Conservation (phyloP, 2,329 filamentous ascomycete species). For the Dactylellina sp. region DNA sequence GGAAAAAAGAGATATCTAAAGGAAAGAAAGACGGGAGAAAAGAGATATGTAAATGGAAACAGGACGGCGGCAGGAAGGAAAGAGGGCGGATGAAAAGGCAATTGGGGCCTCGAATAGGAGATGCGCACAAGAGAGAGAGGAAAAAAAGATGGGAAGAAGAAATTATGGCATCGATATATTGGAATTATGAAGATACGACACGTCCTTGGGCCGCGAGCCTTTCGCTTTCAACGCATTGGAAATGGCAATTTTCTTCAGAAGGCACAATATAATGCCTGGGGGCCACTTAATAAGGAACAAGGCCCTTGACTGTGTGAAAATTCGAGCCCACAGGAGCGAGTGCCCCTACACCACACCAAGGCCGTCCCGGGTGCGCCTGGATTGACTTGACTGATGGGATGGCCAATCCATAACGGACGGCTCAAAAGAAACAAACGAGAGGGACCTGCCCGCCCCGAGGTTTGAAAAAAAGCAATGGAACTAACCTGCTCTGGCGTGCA, state of each 20-base stretch:
- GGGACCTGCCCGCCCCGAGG: slow-evolving; percentile 43
- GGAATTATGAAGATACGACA: slow-evolving; percentile 42
- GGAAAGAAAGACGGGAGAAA: slow-evolving; percentile 25
- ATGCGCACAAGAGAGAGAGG: slow-evolving; percentile 26
- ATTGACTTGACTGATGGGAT: slow-evolving; percentile 50
- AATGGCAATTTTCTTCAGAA: slow-evolving; percentile 32
- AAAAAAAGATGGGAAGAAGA: slow-evolving; percentile 46
- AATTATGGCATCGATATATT: slow-evolving; percentile 54
- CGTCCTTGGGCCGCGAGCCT: slow-evolving; percentile 33
- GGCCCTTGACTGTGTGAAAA: slow-evolving; percentile 11
- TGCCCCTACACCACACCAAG: slow-evolving; percentile 41
- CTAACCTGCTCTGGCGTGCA: slow-evolving; percentile 56
- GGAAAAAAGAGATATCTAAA: slow-evolving; percentile 24
- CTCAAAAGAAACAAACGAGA: slow-evolving; percentile 55
- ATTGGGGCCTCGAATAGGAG: slow-evolving; percentile 15
- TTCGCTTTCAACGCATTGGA: slow-evolving; percentile 44
- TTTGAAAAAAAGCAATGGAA: slow-evolving; percentile 50
- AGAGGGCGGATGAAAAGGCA: slow-evolving; percentile 27
- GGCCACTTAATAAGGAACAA: slow-evolving; percentile 41
- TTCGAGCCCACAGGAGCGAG: slow-evolving; percentile 28
- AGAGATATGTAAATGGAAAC: slow-evolving; percentile 23
- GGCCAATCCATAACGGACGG: slow-evolving; percentile 51
- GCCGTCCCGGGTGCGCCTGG: slow-evolving; percentile 37
- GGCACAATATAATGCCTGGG: slow-evolving; percentile 13
- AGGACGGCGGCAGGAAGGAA: slow-evolving; percentile 36